Percentiles rank a stretch among this genome's conserved stretches.
Evolutionary conservation across 2,329 filamentous ascomycete species (phyloP).

Genomic region (Alternaria arbusti): DNA sequence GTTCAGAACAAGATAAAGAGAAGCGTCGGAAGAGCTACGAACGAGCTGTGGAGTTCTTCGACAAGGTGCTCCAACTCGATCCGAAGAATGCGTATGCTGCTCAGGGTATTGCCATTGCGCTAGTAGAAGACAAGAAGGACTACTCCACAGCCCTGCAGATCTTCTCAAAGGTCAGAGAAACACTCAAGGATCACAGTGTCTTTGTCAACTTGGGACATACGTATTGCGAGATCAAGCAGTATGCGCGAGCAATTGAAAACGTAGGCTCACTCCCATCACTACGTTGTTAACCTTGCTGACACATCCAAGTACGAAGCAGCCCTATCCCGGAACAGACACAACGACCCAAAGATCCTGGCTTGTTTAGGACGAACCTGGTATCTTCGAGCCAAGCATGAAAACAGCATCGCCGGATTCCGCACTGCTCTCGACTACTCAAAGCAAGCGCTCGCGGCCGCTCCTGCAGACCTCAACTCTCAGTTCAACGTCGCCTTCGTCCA

Average conservation of each 20-base stretch:
- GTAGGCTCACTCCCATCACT: constrained; percentile 42
- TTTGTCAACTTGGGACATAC: constrained; percentile 94
- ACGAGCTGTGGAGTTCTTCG: constrained; percentile 96
- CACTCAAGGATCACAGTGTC: constrained; percentile 84
- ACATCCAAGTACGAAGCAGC: constrained; percentile 76
- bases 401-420: constrained; percentile 67
- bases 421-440: constrained; percentile 68
- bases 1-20: constrained; percentile 87
- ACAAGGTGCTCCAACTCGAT: constrained; percentile 95
- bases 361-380: constrained; percentile 90
- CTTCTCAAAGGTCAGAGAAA: constrained; percentile 89
- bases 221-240: constrained; percentile 89
- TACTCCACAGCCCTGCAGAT: constrained; percentile 81
- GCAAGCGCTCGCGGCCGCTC: constrained; percentile 76
- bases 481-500: constrained; percentile 99
- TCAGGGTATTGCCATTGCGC: constrained; percentile 91
- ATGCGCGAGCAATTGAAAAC: constrained; percentile 86
- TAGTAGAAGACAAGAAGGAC: constrained; percentile 94
- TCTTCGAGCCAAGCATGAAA: constrained; percentile 75
- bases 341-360: constrained; percentile 79
- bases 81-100: constrained; percentile 95
- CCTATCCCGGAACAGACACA: constrained; percentile 77
- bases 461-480: constrained; percentile 87
- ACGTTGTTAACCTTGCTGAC: constrained; percentile 12
- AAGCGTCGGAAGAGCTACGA: constrained; percentile 86